Percentiles rank a stretch among this genome's conserved stretches.
Evolutionary conservation across 1,139 yeast species (phyloP).

Genomic region (Pichia sp.): DNA sequence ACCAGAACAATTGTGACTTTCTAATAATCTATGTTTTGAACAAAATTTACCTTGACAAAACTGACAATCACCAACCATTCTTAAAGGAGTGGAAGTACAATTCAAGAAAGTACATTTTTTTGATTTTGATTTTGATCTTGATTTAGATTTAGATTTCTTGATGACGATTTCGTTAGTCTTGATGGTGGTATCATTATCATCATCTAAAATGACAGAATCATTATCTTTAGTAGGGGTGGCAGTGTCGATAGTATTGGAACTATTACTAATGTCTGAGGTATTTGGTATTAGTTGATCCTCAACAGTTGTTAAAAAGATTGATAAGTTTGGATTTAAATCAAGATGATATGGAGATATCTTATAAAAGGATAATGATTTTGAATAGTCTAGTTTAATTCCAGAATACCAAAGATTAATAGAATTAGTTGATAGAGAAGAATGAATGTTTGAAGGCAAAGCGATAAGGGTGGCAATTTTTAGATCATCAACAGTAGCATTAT

Average conservation of each 20-base stretch:
- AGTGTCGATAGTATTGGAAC: not conserved
- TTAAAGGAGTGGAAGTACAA: slow-evolving; percentile 63
- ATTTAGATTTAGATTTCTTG: slow-evolving; percentile 25
- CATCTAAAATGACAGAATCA: slow-evolving; percentile 17
- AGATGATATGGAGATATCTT: slow-evolving; percentile 21
- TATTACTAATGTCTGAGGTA: not conserved
- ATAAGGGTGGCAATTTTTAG: slow-evolving; percentile 40
- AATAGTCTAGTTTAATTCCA: slow-evolving; percentile 41
- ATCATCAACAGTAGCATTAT: slow-evolving; percentile 45
- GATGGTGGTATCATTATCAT: slow-evolving; percentile 11
- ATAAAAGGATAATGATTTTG: slow-evolving; percentile 23
- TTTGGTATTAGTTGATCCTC: not conserved
- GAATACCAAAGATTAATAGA: slow-evolving; percentile 46
- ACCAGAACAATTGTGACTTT: slow-evolving; percentile 77
- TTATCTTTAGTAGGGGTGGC: slow-evolving; percentile 16
- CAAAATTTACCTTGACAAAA: slow-evolving; percentile 85
- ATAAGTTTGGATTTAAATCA: slow-evolving; percentile 23
- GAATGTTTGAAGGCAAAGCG: slow-evolving; percentile 30
- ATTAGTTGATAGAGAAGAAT: slow-evolving; percentile 33
- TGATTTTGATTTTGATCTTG: slow-evolving; percentile 43
- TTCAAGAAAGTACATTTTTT: slow-evolving; percentile 51
- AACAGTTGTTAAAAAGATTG: slow-evolving; percentile 38
- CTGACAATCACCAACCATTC: slow-evolving; percentile 85
- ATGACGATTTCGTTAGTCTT: not conserved
- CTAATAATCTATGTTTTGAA: slow-evolving; percentile 80